Base-by-base conservation (phyloP, 371 early-diverging fungal genomes). In the Rhizopus stolonifer region DNA sequence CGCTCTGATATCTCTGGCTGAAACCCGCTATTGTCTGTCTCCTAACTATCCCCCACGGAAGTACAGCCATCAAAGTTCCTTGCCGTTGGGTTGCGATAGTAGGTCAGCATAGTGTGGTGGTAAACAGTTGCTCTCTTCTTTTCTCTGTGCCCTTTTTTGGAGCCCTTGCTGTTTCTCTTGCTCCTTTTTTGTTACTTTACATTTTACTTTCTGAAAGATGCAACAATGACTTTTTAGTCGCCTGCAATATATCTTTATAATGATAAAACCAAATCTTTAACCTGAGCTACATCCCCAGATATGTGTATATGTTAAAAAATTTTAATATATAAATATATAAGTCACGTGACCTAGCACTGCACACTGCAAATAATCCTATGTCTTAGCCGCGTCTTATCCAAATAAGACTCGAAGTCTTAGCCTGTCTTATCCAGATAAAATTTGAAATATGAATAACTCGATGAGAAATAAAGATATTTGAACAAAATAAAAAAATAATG, bases 21-120 rank as follows among this genome's bases (percentile, higher is more conserved):
- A 36, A 36, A 36, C 36, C 36, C 36, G 9, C n/a, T n/a, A 14
- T 36, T 36, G 36, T 36, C 36, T 1, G 36, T 4, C 36, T 36
- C 36, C 36, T 36, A 36, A n/a, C n/a, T 14, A 36, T 14, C 14
- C 36, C 3, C n/a, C n/a, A n/a, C n/a, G n/a, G n/a, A n/a, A n/a
- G n/a, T n/a, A n/a, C n/a, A n/a, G n/a, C n/a, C n/a, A 36, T 36
- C 36, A 36, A 36, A 36, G 36, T 36, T n/a, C 36, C 36, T 36
- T 36, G 3, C 36, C 36, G 36, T 36, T 36, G 36, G 36, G 36
- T 36, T 36, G 36, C n/a, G 36, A 36, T n/a, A 36, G 36, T 36
- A 36, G 36, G 36, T 4, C 36, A 36, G 36, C 36, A 14, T 14
- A 36, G 36, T 36, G 36, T 36, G 36, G 36, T 1, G n/a, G 36